phyloP scores from a whole-genome alignment of 805 yeast species.

The Deakozyma indianensis region DNA sequence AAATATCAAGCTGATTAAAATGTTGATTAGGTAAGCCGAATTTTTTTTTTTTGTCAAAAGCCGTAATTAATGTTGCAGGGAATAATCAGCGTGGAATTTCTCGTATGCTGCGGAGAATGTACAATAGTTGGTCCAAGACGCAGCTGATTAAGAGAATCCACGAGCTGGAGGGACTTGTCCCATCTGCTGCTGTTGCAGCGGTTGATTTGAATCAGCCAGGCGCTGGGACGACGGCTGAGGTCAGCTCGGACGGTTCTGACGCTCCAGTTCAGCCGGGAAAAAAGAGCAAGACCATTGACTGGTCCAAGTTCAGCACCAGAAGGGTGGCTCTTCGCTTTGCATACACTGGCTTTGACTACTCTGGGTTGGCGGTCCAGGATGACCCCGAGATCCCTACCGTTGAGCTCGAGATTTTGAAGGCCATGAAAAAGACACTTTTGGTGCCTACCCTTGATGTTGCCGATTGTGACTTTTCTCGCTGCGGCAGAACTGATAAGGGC shows the following conservation, averaged over 20 bases:
- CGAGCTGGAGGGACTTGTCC: conserved; percentile 34
- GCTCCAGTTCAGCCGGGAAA: conserved; percentile 11
- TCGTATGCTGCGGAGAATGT: conserved; percentile 1
- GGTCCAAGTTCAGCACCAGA: conserved; percentile 45
- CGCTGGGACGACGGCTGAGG: conserved; percentile 3
- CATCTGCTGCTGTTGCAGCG: conserved; percentile 1
- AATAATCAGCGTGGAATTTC: neutral
- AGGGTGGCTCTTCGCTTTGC: conserved; percentile 72
- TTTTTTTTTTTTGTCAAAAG: too few species aligned
- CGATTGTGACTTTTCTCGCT: conserved; percentile 65
- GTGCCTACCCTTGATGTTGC: conserved; percentile 42
- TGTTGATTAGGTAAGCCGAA: neutral
- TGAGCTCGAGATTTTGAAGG: conserved; percentile 61
- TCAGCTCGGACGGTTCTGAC: conserved; percentile 5
- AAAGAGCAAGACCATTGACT: conserved; percentile 42
- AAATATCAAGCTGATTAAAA: too few species aligned
- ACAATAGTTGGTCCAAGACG: conserved; percentile 40
- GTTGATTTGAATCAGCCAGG: neutral
- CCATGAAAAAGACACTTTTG: conserved; percentile 51
- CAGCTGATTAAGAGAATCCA: conserved; percentile 44
- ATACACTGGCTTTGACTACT: conserved; percentile 85
- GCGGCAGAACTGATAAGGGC: conserved; percentile 94
- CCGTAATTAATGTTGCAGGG: too few species aligned
- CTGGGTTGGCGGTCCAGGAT: conserved; percentile 73
- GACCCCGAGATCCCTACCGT: conserved; percentile 76